Percentiles rank a stretch among this genome's conserved stretches.
Conservation (phyloP, 148 eudicot species). For the Amaranthus hypochondriacus region DNA sequence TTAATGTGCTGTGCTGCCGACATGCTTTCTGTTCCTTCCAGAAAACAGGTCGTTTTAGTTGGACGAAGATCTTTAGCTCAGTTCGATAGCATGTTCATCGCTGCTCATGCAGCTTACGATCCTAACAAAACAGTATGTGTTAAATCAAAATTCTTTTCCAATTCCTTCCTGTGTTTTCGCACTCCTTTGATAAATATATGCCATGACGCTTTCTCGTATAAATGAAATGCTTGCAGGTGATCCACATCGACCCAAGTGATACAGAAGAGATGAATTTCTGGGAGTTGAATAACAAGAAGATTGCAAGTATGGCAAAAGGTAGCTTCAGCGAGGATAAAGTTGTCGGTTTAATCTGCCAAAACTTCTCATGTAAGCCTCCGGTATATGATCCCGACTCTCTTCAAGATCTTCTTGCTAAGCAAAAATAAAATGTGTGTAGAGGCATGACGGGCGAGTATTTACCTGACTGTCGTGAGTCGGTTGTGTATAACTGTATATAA, state of each 20-base stretch:
- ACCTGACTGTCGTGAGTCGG: neutral
- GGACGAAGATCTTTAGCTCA: conserved; percentile 42
- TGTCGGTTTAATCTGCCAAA: conserved; percentile 67
- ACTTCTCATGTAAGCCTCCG: conserved; percentile 80
- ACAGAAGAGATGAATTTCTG: conserved; percentile 27
- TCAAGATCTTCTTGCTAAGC: conserved; percentile 40
- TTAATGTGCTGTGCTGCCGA: conserved; percentile 94
- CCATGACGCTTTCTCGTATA: neutral
- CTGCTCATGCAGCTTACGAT: conserved; percentile 67
- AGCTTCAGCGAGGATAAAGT: conserved; percentile 45
- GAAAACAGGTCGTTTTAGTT: conserved; percentile 80
- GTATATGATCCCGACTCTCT: conserved; percentile 56
- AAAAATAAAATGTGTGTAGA: neutral
- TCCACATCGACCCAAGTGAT: conserved; percentile 58
- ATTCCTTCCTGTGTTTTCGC: neutral
- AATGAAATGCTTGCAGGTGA: conserved; percentile 42
- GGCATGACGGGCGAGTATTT: neutral
- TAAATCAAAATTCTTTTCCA: neutral
- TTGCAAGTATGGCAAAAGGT: conserved; percentile 64
- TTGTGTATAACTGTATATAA: neutral
- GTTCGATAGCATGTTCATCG: conserved; percentile 58
- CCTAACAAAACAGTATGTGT: conserved; percentile 64
- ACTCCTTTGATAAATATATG: neutral
- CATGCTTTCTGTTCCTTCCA: conserved; percentile 67
- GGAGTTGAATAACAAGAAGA: conserved; percentile 37